phyloP scores from a whole-genome alignment of 1,284 basidiomycete species.

The Rhodotorula mucilaginosa region DNA sequence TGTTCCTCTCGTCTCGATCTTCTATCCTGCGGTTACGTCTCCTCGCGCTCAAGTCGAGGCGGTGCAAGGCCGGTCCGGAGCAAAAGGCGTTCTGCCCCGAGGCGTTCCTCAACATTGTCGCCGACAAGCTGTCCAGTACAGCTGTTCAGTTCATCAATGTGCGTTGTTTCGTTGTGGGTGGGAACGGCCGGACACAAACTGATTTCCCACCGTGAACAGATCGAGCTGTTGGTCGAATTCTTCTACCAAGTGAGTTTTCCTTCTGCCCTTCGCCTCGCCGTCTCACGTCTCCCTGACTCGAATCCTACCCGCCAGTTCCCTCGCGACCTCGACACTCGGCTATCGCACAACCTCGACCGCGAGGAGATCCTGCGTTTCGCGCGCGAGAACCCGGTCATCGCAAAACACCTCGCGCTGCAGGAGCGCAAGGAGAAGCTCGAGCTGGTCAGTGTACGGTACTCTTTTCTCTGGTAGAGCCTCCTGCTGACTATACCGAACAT shows the following conservation, averaged over 20 bases:
- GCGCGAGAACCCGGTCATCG: slow-evolving; percentile 83
- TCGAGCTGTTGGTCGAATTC: slow-evolving; percentile 94
- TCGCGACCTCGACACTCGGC: slow-evolving; percentile 90
- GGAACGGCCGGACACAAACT: not conserved
- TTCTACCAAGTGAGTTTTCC: slow-evolving; percentile 76
- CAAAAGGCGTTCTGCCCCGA: slow-evolving; percentile 91
- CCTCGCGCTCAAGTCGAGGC: slow-evolving; percentile 76
- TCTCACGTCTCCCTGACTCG: not conserved
- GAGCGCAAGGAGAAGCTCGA: slow-evolving; percentile 97
- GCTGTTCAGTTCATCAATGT: slow-evolving; percentile 92
- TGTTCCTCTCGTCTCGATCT: slow-evolving; percentile 78
- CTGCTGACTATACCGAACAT: not conserved
- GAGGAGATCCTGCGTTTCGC: slow-evolving; percentile 85
- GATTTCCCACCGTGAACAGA: slow-evolving; percentile 52
- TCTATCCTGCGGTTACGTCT: slow-evolving; percentile 79
- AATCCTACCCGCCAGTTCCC: slow-evolving; percentile 68
- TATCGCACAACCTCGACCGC: slow-evolving; percentile 87
- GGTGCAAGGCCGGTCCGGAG: slow-evolving; percentile 79
- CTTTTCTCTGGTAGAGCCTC: no score
- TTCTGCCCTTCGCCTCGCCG: not conserved
- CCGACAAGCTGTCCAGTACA: slow-evolving; percentile 94
- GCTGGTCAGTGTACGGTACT: slow-evolving; percentile 59
- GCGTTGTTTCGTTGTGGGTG: not conserved
- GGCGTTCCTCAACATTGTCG: slow-evolving; percentile 91
- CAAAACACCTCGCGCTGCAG: slow-evolving; percentile 88